phyloP scores from a whole-genome alignment of 2,329 filamentous ascomycete species.

The Aspergillus awamori region DNA sequence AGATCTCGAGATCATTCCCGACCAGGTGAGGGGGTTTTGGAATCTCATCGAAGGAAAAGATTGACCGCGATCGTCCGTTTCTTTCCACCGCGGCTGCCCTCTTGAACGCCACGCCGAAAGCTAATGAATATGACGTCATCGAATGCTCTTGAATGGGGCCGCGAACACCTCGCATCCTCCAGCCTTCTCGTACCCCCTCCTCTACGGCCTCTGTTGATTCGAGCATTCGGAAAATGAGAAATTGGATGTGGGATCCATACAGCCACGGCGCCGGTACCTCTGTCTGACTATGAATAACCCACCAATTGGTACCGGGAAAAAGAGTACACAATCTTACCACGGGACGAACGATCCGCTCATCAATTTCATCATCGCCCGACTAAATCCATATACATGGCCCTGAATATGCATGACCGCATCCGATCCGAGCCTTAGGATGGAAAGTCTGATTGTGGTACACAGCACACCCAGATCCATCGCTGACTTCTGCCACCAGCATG shows the following conservation, averaged over 20 bases:
- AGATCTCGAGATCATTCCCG: not conserved
- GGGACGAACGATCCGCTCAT: not conserved
- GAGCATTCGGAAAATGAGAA: not conserved
- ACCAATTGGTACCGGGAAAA: not conserved
- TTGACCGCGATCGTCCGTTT: not conserved
- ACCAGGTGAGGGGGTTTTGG: not conserved
- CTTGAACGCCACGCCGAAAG: not conserved
- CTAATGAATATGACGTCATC: slow-evolving; percentile 6
- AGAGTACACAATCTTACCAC: not conserved
- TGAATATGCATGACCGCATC: not conserved
- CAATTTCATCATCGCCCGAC: not conserved
- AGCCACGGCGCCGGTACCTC: not conserved
- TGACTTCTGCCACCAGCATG: not conserved
- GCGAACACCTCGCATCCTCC: not conserved
- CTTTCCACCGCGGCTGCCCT: not conserved
- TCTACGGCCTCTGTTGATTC: not conserved
- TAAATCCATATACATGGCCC: not conserved
- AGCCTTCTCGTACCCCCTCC: not conserved
- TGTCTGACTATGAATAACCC: not conserved
- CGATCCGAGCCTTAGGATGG: not conserved
- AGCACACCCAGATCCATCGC: not conserved
- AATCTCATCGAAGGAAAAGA: not conserved
- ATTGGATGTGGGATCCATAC: not conserved
- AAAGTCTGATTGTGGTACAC: not conserved
- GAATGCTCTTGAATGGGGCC: not conserved